These are phyloP conservation scores for Musa beccarii DNA, from an alignment of 176 grass and related monocot genomes.

Conservation along the genomic window DNA sequence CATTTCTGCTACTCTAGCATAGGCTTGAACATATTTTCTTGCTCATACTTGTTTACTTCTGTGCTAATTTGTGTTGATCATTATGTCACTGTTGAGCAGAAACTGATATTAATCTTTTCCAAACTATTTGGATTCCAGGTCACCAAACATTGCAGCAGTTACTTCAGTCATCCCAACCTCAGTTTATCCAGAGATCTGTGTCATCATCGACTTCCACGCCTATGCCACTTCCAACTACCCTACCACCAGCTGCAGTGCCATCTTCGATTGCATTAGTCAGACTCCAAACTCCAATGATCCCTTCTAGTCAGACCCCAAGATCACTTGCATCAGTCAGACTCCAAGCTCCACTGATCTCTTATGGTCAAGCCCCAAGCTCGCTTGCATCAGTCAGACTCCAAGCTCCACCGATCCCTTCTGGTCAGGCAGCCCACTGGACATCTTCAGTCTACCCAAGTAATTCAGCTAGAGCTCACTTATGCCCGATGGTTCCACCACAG, in stretches of 20 bases:
- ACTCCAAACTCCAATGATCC: too few species aligned
- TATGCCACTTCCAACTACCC: background rate
- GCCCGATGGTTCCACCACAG: slow-evolving; percentile 21
- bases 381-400: slow-evolving; percentile 2
- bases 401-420: slow-evolving; percentile 14
- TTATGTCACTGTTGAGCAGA: background rate
- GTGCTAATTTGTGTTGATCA: background rate
- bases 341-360: slow-evolving; percentile 15
- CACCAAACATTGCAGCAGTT: slow-evolving; percentile 23
- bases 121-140: slow-evolving; percentile 9
- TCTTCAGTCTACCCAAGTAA: slow-evolving; percentile 17
- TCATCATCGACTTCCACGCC: slow-evolving; percentile 7
- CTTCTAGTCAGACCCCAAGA: too few species aligned
- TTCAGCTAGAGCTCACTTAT: slow-evolving; percentile 19
- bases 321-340: background rate
- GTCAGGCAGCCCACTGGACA: slow-evolving; percentile 9
- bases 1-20: background rate
- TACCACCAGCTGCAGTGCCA: background rate
- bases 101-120: background rate
- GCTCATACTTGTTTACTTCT: background rate
- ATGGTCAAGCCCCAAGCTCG: background rate
- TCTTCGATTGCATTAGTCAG: too few species aligned
- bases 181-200: slow-evolving; percentile 20
- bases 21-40: background rate
- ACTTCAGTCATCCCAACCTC: slow-evolving; percentile 30